These are phyloP conservation scores for Monotropa hypopitys DNA, from an alignment of 179 eudicot species.

Conservation along the genomic window DNA sequence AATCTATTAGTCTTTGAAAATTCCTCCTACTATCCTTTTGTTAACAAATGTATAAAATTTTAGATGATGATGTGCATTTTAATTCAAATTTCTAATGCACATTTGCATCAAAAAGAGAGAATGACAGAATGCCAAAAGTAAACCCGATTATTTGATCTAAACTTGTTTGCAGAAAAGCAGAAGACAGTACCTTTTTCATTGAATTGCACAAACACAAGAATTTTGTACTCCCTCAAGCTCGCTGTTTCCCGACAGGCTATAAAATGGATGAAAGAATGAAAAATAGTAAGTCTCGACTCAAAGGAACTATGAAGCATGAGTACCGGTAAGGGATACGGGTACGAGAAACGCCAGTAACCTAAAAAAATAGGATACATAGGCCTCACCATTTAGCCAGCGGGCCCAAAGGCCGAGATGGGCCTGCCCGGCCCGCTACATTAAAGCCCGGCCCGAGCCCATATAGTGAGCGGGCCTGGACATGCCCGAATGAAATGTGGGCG, in stretches of 20 bases:
- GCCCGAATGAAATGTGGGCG: too few species aligned
- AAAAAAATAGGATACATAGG: too few species aligned
- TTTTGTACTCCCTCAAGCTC: conserved; percentile 18
- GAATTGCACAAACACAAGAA: conserved; percentile 22
- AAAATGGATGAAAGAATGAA: background rate
- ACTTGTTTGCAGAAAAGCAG: background rate
- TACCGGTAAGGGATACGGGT: too few species aligned
- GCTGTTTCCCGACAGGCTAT: conserved; percentile 13
- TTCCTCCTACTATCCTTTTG: background rate
- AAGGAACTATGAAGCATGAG: too few species aligned
- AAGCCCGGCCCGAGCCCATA: too few species aligned
- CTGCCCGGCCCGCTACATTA: too few species aligned
- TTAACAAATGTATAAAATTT: background rate
- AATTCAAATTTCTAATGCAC: background rate
- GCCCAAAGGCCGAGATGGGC: too few species aligned
- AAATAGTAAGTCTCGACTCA: background rate
- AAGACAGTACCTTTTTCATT: conserved; percentile 9
- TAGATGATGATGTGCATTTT: background rate
- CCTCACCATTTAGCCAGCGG: too few species aligned
- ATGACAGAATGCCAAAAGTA: background rate
- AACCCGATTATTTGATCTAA: background rate
- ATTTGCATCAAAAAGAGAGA: background rate
- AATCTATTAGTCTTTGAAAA: background rate
- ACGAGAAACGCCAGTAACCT: too few species aligned
- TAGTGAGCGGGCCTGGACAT: too few species aligned